A percentile compares a stretch with the other conserved stretches of the same genome.
Conservation (phyloP, 495 filamentous ascomycete genomes). For the Cenococcum geophilum region DNA sequence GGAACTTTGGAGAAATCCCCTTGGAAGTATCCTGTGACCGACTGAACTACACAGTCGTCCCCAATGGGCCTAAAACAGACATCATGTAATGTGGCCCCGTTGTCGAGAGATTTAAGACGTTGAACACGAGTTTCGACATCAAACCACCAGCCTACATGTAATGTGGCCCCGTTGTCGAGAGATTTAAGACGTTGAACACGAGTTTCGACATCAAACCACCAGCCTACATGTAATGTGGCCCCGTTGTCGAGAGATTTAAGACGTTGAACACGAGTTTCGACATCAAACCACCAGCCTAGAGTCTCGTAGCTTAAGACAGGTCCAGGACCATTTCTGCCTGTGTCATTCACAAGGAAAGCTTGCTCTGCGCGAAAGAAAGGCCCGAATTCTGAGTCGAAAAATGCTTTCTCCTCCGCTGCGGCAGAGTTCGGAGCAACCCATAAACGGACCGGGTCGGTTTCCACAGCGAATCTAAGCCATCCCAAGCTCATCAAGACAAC, state of each 20-base stretch:
- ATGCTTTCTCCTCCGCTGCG: conserved; percentile 86
- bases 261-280: conserved; percentile 66
- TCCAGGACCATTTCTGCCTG: conserved; percentile 51
- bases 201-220: conserved; percentile 81
- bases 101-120: conserved; percentile 58
- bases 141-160: too few species aligned
- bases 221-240: conserved; percentile 61
- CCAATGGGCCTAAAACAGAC: conserved; percentile 93
- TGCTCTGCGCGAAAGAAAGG: conserved; percentile 94
- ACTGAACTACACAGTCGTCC: conserved; percentile 86
- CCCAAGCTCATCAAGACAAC: conserved; percentile 74
- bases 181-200: conserved; percentile 65
- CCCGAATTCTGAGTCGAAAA: conserved; percentile 92
- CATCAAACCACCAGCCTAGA: conserved; percentile 86
- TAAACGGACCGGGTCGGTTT: conserved; percentile 80
- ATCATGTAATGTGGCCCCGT: conserved; percentile 63
- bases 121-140: conserved; percentile 73
- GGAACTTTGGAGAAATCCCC: conserved; percentile 57
- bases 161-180: conserved; percentile 50
- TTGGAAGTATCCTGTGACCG: conserved; percentile 76
- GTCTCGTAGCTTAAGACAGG: conserved; percentile 84
- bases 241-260: conserved; percentile 60
- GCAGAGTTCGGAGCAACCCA: conserved; percentile 93
- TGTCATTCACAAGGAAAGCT: conserved; percentile 88
- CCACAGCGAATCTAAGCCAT: conserved; percentile 79